Conservation (phyloP, 2,329 filamentous ascomycete species). For the Aureobasidium melanogenum region DNA sequence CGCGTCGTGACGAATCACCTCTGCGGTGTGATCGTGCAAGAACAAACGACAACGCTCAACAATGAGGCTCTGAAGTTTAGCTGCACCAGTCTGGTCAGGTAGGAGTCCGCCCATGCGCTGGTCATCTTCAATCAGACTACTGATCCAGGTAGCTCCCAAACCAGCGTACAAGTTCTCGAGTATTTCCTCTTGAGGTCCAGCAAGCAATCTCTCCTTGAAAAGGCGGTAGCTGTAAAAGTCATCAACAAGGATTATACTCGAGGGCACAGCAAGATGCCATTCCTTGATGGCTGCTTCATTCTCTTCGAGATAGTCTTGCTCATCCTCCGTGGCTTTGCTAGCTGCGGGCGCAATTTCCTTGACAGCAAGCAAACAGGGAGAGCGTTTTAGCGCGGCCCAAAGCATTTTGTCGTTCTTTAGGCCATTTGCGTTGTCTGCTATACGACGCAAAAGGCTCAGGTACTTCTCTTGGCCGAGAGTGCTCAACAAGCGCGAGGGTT, state of each 20-base stretch:
- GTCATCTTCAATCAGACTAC: slow-evolving; percentile 69
- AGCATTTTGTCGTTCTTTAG: slow-evolving; percentile 73
- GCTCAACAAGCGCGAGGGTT: slow-evolving; percentile 73
- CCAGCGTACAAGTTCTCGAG: slow-evolving; percentile 78
- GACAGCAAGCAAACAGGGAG: slow-evolving; percentile 75
- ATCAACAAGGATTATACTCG: slow-evolving; percentile 68
- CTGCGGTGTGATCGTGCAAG: slow-evolving; percentile 69
- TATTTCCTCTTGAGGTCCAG: slow-evolving; percentile 79
- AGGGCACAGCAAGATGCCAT: slow-evolving; percentile 66
- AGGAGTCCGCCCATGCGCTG: slow-evolving; percentile 59
- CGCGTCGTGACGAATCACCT: slow-evolving; percentile 75
- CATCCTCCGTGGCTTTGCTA: slow-evolving; percentile 43
- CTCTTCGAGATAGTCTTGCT: slow-evolving; percentile 34
- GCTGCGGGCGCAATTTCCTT: slow-evolving; percentile 56
- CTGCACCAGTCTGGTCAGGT: slow-evolving; percentile 59
- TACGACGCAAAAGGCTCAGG: slow-evolving; percentile 66
- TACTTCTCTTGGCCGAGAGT: slow-evolving; percentile 83
- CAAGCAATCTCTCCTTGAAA: slow-evolving; percentile 77
- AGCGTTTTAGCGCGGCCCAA: slow-evolving; percentile 63
- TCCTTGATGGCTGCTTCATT: slow-evolving; percentile 54
- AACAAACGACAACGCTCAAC: slow-evolving; percentile 85
- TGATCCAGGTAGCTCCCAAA: slow-evolving; percentile 70
- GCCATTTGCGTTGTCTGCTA: slow-evolving; percentile 62
- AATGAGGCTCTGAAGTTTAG: slow-evolving; percentile 67
- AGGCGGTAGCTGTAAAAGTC: slow-evolving; percentile 83